These are phyloP conservation scores for Lentinula guzmanii DNA, from an alignment of 768 basidiomycete species.

Conservation along the genomic window DNA sequence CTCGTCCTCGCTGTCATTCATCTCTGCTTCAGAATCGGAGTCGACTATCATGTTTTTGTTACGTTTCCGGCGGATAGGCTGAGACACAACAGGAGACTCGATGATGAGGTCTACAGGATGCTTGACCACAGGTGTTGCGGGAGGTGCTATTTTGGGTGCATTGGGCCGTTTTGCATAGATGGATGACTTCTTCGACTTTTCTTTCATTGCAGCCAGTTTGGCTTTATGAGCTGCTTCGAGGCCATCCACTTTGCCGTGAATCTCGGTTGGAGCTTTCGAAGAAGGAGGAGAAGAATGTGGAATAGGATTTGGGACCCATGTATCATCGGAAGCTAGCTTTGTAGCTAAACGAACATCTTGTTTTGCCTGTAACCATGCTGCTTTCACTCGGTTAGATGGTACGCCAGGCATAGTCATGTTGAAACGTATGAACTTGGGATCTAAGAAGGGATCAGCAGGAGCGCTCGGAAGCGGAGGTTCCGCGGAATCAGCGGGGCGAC, in stretches of 20 bases:
- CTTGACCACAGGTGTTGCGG: conserved; percentile 32
- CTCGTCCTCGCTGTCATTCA: conserved; percentile 43
- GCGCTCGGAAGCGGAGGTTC: conserved; percentile 18
- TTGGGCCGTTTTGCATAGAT: conserved; percentile 68
- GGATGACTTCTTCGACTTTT: conserved; percentile 77
- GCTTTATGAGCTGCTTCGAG: conserved; percentile 70
- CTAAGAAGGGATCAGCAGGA: conserved; percentile 14
- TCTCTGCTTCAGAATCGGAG: conserved; percentile 54
- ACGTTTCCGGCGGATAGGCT: conserved; percentile 47
- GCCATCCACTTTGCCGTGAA: conserved; percentile 60
- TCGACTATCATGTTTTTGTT: conserved; percentile 55
- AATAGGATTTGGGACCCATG: conserved; percentile 37
- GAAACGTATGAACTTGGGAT: conserved; percentile 50
- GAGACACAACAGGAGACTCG: conserved; percentile 25
- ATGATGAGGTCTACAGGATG: conserved; percentile 33
- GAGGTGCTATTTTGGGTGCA: conserved; percentile 30
- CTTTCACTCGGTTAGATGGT: conserved; percentile 37
- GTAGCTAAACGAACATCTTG: conserved; percentile 59
- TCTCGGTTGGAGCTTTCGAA: conserved; percentile 18
- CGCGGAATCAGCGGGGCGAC: conserved; percentile 25
- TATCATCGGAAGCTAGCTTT: conserved; percentile 47
- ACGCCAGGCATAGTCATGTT: conserved; percentile 56
- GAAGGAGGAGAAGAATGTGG: conserved; percentile 19
- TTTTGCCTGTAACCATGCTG: conserved; percentile 63
- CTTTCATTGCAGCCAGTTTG: conserved; percentile 55